phyloP scores from a whole-genome alignment of 2,329 filamentous ascomycete species.

The Coniochaeta hoffmannii region DNA sequence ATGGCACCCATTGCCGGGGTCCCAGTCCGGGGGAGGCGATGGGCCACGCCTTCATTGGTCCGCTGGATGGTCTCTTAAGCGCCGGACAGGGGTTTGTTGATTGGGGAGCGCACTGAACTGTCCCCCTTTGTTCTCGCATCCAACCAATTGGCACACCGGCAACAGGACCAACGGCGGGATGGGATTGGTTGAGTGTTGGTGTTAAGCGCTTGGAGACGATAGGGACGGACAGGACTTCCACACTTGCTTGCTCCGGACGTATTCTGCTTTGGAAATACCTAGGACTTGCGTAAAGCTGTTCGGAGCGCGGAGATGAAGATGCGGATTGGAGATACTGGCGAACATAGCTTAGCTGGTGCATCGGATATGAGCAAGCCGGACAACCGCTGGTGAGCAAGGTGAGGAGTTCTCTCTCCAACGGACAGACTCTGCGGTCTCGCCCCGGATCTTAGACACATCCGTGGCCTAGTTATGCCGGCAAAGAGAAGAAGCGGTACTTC shows the following conservation, averaged over 20 bases:
- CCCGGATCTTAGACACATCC: no score
- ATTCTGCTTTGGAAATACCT: no score
- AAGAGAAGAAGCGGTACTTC: no score
- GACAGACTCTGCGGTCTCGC: not conserved
- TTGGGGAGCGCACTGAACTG: not conserved
- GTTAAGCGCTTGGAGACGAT: not conserved
- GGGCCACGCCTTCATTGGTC: not conserved
- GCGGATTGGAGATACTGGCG: not conserved
- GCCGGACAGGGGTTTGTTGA: conserved; percentile 2
- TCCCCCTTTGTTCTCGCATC: not conserved
- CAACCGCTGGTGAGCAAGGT: not conserved
- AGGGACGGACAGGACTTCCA: not conserved
- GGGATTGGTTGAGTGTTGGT: not conserved
- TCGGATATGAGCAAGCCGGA: no score
- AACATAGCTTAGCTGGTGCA: not conserved
- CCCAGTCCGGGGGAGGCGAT: not conserved
- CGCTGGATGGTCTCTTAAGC: not conserved
- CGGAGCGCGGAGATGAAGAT: not conserved
- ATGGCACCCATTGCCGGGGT: conserved; percentile 2
- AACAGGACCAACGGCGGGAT: not conserved
- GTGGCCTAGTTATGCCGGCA: no score
- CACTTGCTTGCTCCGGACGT: no score
- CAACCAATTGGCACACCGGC: not conserved
- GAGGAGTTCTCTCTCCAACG: not conserved
- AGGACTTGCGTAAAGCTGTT: no score